phyloP scores from a whole-genome alignment of 306 rosid genomes.

The Cyclanthera cordifolia region DNA sequence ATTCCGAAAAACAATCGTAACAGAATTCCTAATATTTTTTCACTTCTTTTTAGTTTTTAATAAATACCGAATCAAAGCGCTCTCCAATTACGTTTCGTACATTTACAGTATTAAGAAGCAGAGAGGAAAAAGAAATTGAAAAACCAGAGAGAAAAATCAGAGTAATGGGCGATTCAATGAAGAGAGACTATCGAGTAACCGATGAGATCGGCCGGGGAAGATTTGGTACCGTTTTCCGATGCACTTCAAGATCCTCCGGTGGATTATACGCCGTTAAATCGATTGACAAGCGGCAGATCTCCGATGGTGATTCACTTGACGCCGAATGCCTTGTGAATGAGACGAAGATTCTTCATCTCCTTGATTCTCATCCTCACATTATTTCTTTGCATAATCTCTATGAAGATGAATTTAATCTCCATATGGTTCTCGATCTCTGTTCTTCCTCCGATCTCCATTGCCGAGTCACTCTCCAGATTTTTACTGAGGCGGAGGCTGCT shows the following conservation, averaged over 20 bases:
- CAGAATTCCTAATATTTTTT: not conserved
- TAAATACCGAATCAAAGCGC: not conserved
- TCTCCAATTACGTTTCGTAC: not conserved
- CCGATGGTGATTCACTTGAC: slow-evolving; percentile 44
- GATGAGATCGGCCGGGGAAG: slow-evolving; percentile 58
- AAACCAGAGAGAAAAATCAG: not conserved
- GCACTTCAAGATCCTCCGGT: slow-evolving; percentile 19
- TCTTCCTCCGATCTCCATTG: slow-evolving; percentile 30
- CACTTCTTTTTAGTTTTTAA: too few relatives aligned
- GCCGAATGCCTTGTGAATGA: slow-evolving; percentile 42
- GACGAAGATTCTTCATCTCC: slow-evolving; percentile 38
- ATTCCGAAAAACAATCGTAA: not conserved
- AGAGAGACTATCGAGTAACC: slow-evolving; percentile 31
- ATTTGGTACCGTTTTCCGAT: slow-evolving; percentile 56
- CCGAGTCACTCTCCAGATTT: slow-evolving; percentile 13
- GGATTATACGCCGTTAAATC: slow-evolving; percentile 40
- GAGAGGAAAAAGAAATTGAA: too few relatives aligned
- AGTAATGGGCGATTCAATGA: slow-evolving; percentile 38
- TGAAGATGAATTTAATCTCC: slow-evolving; percentile 46
- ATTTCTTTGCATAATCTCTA: slow-evolving; percentile 29
- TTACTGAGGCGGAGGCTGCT: slow-evolving; percentile 36
- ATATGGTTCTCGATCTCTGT: slow-evolving; percentile 57
- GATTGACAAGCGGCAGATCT: slow-evolving; percentile 31
- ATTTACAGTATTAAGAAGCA: not conserved
- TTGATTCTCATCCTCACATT: slow-evolving; percentile 45